These are phyloP conservation scores for Colletotrichum nymphaeae DNA, from an alignment of 2,329 filamentous ascomycete species.

Conservation along the genomic window DNA sequence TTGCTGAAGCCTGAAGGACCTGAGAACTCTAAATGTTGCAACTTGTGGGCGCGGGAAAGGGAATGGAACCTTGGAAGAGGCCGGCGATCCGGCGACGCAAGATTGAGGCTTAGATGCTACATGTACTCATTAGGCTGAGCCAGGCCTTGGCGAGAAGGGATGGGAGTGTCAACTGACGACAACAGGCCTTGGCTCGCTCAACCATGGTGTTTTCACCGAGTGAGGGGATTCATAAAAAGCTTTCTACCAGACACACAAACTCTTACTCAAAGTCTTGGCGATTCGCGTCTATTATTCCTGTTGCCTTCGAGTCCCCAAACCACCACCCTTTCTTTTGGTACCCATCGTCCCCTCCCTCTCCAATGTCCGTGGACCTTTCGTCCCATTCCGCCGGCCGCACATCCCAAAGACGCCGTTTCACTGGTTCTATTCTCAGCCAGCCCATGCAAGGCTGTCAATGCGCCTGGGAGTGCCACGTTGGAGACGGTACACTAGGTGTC, in stretches of 20 bases:
- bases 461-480: constrained; percentile 3
- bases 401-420: constrained; percentile 16
- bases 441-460: constrained; percentile 9
- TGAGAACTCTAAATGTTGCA: constrained; percentile 1
- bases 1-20: neutral
- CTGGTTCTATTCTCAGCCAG: constrained; percentile 18
- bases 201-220: neutral
- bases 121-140: constrained; percentile 5
- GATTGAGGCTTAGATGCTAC: constrained; percentile 26
- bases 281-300: neutral
- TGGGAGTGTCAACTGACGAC: neutral
- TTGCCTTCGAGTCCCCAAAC: neutral
- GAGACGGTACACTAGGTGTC: too few species aligned
- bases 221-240: constrained; percentile 6
- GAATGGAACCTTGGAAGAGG: neutral
- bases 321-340: neutral
- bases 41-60: neutral
- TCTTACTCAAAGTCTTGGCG: constrained; percentile 17
- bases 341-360: neutral
- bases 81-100: constrained; percentile 17
- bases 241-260: constrained; percentile 29
- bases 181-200: neutral
- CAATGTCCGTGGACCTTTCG: neutral
- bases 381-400: constrained; percentile 9
- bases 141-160: constrained; percentile 17